Evolutionary conservation across 148 eudicot species (phyloP).

Genomic region (Rhododendron vialii): DNA sequence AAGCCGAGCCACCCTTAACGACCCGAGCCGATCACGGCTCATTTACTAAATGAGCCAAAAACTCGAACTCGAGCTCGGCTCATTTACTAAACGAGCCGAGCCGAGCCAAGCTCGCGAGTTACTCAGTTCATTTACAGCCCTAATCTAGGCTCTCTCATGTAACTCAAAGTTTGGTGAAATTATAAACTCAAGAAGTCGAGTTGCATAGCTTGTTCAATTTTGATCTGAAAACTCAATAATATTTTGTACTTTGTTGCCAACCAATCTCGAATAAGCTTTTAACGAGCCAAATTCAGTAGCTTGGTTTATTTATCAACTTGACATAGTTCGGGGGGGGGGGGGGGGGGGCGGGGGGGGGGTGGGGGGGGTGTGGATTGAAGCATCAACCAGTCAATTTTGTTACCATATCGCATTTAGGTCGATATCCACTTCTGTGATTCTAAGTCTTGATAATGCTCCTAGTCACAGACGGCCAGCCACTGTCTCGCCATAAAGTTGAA

Average conservation of each 20-base stretch:
- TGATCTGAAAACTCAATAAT: not conserved
- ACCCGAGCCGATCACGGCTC: too few species aligned
- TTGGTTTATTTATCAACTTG: not conserved
- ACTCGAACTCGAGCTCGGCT: too few species aligned
- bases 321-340: not conserved
- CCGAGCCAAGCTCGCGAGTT: too few species aligned
- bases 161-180: not conserved
- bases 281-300: too few species aligned
- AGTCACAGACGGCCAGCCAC: not conserved
- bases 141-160: not conserved
- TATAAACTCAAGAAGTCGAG: not conserved
- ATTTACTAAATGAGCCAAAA: too few species aligned
- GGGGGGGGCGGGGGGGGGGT: rapidly evolving
- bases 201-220: not conserved
- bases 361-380: not conserved
- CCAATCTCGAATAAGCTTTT: not conserved
- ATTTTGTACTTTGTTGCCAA: not conserved
- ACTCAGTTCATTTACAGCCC: too few species aligned
- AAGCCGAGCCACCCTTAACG: too few species aligned
- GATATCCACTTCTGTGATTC: not conserved
- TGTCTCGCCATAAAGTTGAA: not conserved
- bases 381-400: not conserved
- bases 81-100: too few species aligned
- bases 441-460: not conserved
- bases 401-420: not conserved